Evolutionary conservation across 768 basidiomycete species (phyloP).

Genomic region (Mrakia frigida): DNA sequence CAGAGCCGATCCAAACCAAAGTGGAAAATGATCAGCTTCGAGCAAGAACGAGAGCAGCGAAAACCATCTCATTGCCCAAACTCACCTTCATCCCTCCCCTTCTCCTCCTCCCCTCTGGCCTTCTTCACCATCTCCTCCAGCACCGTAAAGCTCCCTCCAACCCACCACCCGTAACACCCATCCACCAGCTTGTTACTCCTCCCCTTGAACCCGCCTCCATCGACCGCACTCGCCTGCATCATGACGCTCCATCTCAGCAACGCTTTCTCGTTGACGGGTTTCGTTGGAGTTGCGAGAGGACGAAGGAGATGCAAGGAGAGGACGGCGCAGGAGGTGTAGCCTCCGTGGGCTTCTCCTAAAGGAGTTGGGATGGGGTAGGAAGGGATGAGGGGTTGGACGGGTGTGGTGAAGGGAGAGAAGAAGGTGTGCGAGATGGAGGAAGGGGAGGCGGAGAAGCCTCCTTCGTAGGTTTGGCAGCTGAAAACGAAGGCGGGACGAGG

Average conservation of each 20-base stretch:
- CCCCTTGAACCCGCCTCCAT: slow-evolving; percentile 88
- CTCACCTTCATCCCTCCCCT: slow-evolving; percentile 39
- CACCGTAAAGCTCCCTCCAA: slow-evolving; percentile 77
- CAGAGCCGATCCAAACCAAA: background rate
- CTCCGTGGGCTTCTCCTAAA: slow-evolving; percentile 94
- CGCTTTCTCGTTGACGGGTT: slow-evolving; percentile 54
- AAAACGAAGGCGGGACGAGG: background rate
- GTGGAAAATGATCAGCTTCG: too few species aligned
- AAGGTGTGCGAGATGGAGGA: slow-evolving; percentile 63
- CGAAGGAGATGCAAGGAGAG: slow-evolving; percentile 75
- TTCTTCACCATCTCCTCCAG: slow-evolving; percentile 53
- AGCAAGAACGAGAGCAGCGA: too few species aligned
- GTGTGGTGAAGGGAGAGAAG: slow-evolving; percentile 41
- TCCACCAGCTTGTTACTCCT: slow-evolving; percentile 98
- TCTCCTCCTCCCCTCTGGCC: slow-evolving; percentile 28
- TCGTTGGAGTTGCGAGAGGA: slow-evolving; percentile 46
- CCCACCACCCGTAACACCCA: slow-evolving; percentile 99
- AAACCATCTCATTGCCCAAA: background rate
- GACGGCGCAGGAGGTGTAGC: slow-evolving; percentile 90
- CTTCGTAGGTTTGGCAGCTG: slow-evolving; percentile 93
- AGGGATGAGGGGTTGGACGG: slow-evolving; percentile 47
- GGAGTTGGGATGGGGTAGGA: slow-evolving; percentile 56
- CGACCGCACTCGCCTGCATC: slow-evolving; percentile 76
- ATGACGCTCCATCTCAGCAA: slow-evolving; percentile 74
- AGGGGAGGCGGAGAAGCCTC: slow-evolving; percentile 65